Conservation (phyloP, 768 basidiomycete species). For the Phallus indusiatus region DNA sequence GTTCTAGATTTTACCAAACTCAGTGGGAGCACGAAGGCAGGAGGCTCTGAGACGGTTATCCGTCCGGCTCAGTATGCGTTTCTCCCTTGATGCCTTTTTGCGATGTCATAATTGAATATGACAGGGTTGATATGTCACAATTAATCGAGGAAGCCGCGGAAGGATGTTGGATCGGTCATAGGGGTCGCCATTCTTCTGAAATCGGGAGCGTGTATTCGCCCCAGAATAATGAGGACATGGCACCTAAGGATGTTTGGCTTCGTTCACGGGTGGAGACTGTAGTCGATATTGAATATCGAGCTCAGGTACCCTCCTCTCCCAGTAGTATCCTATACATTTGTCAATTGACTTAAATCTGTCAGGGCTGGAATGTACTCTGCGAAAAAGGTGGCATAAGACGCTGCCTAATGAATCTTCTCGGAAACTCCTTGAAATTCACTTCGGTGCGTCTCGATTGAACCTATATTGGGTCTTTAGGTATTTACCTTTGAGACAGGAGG, state of each 20-base stretch:
- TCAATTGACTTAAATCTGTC: background rate
- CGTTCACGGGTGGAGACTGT: constrained; percentile 68
- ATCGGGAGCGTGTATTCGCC: constrained; percentile 93
- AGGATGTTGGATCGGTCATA: constrained; percentile 89
- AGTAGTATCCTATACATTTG: background rate
- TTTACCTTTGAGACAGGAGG: constrained; percentile 40
- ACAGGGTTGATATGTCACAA: constrained; percentile 67
- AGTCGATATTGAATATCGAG: constrained; percentile 70
- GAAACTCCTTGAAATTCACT: constrained; percentile 91
- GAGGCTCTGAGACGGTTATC: constrained; percentile 70
- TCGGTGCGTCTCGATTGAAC: constrained; percentile 34
- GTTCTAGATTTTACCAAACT: constrained; percentile 95
- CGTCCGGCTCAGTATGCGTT: constrained; percentile 46
- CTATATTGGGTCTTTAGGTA: background rate
- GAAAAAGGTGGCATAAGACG: constrained; percentile 90
- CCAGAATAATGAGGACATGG: constrained; percentile 42
- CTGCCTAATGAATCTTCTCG: constrained; percentile 90
- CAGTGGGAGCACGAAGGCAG: constrained; percentile 74
- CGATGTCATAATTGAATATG: background rate
- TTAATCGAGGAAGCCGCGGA: constrained; percentile 86
- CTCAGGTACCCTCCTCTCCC: constrained; percentile 38
- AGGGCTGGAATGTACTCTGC: constrained; percentile 84
- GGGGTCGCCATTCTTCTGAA: constrained; percentile 65
- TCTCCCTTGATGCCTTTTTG: background rate
- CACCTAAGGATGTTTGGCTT: constrained; percentile 28